These are phyloP conservation scores for Penicillium sp. DNA, from an alignment of 2,329 filamentous ascomycete species.

Conservation along the genomic window DNA sequence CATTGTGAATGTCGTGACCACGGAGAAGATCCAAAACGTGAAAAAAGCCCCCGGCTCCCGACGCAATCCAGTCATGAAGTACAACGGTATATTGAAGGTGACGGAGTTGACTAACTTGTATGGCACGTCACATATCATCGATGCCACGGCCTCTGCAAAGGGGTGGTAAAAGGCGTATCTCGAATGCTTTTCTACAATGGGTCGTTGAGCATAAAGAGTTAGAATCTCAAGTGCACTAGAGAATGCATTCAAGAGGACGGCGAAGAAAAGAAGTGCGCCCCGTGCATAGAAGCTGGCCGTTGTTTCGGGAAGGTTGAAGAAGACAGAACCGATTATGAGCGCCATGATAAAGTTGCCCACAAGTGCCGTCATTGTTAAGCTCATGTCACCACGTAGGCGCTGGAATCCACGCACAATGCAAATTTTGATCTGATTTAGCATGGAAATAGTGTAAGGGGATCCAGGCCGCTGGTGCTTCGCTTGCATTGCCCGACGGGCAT, in stretches of 20 bases:
- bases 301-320: not conserved
- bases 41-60: conserved; percentile 77
- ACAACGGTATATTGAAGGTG: not conserved
- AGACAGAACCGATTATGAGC: not conserved
- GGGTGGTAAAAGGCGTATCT: not conserved
- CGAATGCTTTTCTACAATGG: not conserved
- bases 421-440: not conserved
- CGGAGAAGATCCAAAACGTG: conserved; percentile 56
- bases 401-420: not conserved
- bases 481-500: conserved; percentile 37
- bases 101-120: conserved; percentile 15
- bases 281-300: not conserved
- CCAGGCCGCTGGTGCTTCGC: not conserved
- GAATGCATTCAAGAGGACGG: not conserved
- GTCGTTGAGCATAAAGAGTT: not conserved
- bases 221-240: not conserved
- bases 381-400: not conserved
- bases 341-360: not conserved
- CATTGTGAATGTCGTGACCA: conserved; percentile 72
- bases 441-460: not conserved
- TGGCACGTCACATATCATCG: not conserved
- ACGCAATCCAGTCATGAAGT: conserved; percentile 59
- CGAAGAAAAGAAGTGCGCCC: not conserved
- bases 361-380: not conserved
- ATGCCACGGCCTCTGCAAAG: not conserved